phyloP scores from a whole-genome alignment of 2,329 filamentous ascomycete species.

The Tympanopsis confertula region DNA sequence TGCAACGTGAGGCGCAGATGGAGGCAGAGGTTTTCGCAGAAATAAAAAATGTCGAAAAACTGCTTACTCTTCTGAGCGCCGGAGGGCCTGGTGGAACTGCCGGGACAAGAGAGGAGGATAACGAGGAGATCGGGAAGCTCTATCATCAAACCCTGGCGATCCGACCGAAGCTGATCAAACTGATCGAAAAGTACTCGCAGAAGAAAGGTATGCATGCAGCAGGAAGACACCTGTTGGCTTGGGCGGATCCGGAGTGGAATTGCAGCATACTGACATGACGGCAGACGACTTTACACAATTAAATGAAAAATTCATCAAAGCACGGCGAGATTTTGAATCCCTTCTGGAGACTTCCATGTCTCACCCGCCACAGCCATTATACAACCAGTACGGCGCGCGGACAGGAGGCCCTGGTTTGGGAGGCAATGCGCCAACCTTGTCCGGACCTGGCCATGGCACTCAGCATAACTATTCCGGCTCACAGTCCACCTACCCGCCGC shows the following conservation, averaged over 20 bases:
- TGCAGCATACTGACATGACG: slow-evolving; percentile 8
- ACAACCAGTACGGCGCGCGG: slow-evolving; percentile 53
- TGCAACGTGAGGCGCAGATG: slow-evolving; percentile 93
- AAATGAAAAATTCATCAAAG: slow-evolving; percentile 99
- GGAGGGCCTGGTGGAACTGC: slow-evolving; percentile 42
- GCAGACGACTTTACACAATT: slow-evolving; percentile 94
- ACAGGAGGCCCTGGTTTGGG: slow-evolving; percentile 19
- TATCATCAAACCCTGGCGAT: slow-evolving; percentile 94
- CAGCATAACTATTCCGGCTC: slow-evolving; percentile 11
- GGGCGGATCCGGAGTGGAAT: background rate
- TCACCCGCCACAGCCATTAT: slow-evolving; percentile 71
- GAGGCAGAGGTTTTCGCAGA: slow-evolving; percentile 61
- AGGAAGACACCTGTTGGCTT: background rate
- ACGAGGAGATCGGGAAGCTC: slow-evolving; percentile 86
- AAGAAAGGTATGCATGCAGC: slow-evolving; percentile 67
- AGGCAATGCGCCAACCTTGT: slow-evolving; percentile 17
- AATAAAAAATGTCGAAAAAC: slow-evolving; percentile 52
- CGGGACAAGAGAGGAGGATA: slow-evolving; percentile 74
- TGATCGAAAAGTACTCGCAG: slow-evolving; percentile 98
- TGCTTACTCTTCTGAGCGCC: slow-evolving; percentile 83
- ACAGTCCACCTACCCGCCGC: slow-evolving; percentile 18
- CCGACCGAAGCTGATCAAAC: slow-evolving; percentile 87
- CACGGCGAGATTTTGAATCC: slow-evolving; percentile 87
- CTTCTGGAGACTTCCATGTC: slow-evolving; percentile 95
- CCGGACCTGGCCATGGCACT: slow-evolving; percentile 5